phyloP scores from a whole-genome alignment of 129 eudicot genomes.

The Mikania micrantha region DNA sequence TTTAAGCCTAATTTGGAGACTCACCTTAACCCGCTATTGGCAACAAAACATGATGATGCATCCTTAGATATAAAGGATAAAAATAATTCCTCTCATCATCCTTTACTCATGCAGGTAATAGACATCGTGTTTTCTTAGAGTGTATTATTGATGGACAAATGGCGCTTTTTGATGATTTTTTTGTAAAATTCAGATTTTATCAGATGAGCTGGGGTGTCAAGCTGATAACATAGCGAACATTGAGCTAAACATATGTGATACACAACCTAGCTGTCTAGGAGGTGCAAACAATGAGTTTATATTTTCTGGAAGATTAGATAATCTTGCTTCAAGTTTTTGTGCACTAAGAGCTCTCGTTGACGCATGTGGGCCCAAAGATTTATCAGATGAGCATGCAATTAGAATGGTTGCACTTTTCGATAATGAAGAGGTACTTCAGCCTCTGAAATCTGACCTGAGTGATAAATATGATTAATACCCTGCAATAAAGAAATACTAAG shows the following conservation, averaged over 20 bases:
- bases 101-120: conserved; percentile 75
- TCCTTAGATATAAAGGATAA: conserved; percentile 51
- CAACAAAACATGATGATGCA: conserved; percentile 47
- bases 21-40: conserved; percentile 75
- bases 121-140: neutral
- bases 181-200: conserved; percentile 50
- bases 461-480: neutral
- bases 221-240: conserved; percentile 62
- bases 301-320: conserved; percentile 94
- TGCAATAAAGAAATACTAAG: neutral
- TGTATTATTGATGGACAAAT: neutral
- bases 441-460: neutral
- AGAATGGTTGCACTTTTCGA: conserved; percentile 94
- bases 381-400: conserved; percentile 70
- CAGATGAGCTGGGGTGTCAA: conserved; percentile 66
- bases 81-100: conserved; percentile 50
- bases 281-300: conserved; percentile 87
- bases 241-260: conserved; percentile 84
- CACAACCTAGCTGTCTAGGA: conserved; percentile 93
- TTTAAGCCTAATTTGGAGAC: conserved; percentile 95
- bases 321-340: conserved; percentile 87
- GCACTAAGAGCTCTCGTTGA: conserved; percentile 91
- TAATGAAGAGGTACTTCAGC: conserved; percentile 74
- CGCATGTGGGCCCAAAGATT: conserved; percentile 57
- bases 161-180: conserved; percentile 20